These are phyloP conservation scores for Hordeum pubiflorum DNA, from an alignment of 202 grass and related monocot species.

Conservation along the genomic window DNA sequence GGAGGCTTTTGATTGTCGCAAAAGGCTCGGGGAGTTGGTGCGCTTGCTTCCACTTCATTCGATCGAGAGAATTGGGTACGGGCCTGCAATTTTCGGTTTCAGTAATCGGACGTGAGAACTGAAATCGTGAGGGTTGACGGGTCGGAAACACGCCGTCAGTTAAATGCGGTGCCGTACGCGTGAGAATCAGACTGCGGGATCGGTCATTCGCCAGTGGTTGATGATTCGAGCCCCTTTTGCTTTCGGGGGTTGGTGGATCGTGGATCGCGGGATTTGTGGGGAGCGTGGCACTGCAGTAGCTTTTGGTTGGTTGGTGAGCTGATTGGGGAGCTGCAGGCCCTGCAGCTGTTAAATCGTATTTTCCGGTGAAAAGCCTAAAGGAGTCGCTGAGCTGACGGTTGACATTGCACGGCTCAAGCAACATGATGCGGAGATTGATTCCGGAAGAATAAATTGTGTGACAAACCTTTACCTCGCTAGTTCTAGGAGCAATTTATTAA, in stretches of 20 bases:
- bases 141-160: background rate
- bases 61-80: background rate
- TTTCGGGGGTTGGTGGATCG: conserved; percentile 17
- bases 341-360: conserved; percentile 4
- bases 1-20: background rate
- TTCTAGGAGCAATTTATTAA: background rate
- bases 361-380: background rate
- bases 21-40: background rate
- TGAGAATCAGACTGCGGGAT: background rate
- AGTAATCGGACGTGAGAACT: background rate
- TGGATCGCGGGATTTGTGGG: background rate
- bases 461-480: background rate
- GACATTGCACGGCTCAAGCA: background rate
- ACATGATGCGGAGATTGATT: background rate
- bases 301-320: conserved; percentile 25
- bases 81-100: background rate
- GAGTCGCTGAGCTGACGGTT: background rate
- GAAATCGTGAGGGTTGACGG: background rate
- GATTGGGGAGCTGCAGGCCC: too few relatives aligned
- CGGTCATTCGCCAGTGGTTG: background rate
- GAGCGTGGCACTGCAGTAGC: conserved; percentile 9
- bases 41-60: background rate
- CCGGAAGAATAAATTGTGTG: background rate
- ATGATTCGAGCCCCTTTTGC: background rate
- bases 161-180: background rate